Percentiles rank a stretch among this genome's conserved stretches.
phyloP scores from a whole-genome alignment of 1,139 yeast genomes.

The Kurtzmaniella natalensis region DNA sequence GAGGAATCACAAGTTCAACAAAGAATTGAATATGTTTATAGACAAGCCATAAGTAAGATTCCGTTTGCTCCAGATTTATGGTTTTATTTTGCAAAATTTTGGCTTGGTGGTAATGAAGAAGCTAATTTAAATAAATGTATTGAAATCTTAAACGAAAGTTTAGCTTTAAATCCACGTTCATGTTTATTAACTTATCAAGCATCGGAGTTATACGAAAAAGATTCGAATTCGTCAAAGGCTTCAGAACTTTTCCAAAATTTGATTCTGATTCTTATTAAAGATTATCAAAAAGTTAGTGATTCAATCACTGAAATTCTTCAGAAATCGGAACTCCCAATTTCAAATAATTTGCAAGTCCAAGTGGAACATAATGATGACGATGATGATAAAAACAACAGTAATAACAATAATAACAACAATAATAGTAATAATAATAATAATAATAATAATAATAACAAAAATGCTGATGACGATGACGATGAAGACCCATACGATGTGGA shows the following conservation, averaged over 20 bases:
- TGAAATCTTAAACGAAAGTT: conserved; percentile 51
- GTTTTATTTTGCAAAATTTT: conserved; percentile 56
- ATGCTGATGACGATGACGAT: conserved; percentile 9
- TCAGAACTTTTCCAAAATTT: conserved; percentile 47
- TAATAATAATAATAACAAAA: conserved; percentile 19
- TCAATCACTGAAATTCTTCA: conserved; percentile 23
- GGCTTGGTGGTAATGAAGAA: conserved; percentile 29
- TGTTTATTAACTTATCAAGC: conserved; percentile 62
- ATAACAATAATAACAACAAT: conserved; percentile 17
- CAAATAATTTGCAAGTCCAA: conserved; percentile 5
- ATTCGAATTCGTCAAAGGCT: conserved; percentile 49
- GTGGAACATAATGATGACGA: conserved; percentile 11
- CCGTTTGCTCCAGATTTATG: conserved; percentile 81
- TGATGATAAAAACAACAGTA: conserved; percentile 15
- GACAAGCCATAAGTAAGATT: conserved; percentile 64
- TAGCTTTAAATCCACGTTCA: conserved; percentile 67
- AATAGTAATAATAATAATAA: conserved; percentile 13
- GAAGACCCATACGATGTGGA: conserved; percentile 13
- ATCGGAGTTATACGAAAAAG: conserved; percentile 67
- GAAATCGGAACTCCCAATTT: conserved; percentile 5
- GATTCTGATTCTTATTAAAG: conserved; percentile 35
- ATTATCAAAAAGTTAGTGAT: conserved; percentile 22
- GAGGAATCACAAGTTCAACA: conserved; percentile 44
- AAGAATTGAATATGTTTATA: conserved; percentile 71
- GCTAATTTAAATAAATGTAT: conserved; percentile 28